These are phyloP conservation scores for Penicillium bovifimosum DNA, from an alignment of 495 filamentous ascomycete genomes.

Conservation along the genomic window DNA sequence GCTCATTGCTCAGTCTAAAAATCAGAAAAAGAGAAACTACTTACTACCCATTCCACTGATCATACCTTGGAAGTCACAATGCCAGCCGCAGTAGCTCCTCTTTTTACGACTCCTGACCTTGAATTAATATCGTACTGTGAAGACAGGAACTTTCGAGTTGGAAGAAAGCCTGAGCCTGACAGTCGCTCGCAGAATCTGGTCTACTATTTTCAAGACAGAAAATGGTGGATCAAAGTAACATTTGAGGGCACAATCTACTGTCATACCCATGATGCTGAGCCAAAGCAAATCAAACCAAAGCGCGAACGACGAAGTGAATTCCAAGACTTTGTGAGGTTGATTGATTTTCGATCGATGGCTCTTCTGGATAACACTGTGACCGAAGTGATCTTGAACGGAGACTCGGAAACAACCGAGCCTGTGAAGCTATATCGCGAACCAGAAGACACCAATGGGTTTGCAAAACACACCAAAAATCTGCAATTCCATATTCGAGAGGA, in stretches of 20 bases:
- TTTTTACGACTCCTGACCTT: background rate
- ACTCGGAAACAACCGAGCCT: background rate
- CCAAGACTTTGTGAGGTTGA: slow-evolving; percentile 1
- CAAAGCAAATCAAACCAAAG: background rate
- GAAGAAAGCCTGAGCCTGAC: slow-evolving; percentile 3
- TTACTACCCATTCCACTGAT: background rate
- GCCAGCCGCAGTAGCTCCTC: background rate
- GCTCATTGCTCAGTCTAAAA: background rate
- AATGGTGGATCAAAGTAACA: background rate
- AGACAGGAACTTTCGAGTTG: background rate
- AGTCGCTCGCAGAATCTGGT: slow-evolving; percentile 8
- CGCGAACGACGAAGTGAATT: slow-evolving; percentile 4
- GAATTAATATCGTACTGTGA: slow-evolving; percentile 1
- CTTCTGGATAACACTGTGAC: slow-evolving; percentile 21
- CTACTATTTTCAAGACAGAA: slow-evolving; percentile 1
- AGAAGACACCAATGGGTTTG: background rate
- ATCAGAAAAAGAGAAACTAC: background rate
- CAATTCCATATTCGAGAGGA: slow-evolving; percentile 17
- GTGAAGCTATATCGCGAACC: background rate
- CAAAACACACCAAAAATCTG: slow-evolving; percentile 1
- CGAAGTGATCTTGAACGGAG: slow-evolving; percentile 14
- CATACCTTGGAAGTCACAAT: background rate
- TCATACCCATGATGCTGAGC: background rate
- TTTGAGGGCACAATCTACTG: background rate
- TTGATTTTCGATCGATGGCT: slow-evolving; percentile 9